Percentiles rank a stretch among this genome's conserved stretches.
Conservation (phyloP, 2,329 filamentous ascomycete genomes). For the Cladosporium sp. region DNA sequence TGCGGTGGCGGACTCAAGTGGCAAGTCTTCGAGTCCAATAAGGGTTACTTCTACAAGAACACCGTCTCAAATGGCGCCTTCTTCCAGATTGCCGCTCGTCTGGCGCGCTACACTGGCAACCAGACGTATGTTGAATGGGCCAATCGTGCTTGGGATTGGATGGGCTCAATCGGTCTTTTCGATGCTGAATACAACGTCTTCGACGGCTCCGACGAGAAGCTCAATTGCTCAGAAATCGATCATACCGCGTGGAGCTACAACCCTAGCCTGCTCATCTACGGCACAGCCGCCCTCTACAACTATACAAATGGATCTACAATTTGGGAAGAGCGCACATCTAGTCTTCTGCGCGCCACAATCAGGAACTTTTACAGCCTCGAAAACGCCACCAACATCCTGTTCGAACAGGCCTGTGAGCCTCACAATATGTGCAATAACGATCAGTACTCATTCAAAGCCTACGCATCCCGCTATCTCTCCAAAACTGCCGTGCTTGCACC, state of each 20-base stretch:
- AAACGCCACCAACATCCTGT: constrained; percentile 52
- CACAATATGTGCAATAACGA: constrained; percentile 61
- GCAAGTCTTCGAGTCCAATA: constrained; percentile 79
- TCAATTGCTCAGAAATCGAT: constrained; percentile 49
- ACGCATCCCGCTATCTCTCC: constrained; percentile 60
- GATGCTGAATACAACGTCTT: constrained; percentile 48
- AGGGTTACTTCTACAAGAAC: constrained; percentile 57
- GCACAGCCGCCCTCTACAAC: constrained; percentile 55
- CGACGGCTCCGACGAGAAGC: constrained; percentile 50
- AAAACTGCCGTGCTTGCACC: constrained; percentile 42
- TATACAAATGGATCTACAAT: constrained; percentile 37
- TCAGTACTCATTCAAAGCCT: constrained; percentile 72
- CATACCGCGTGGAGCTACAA: constrained; percentile 56
- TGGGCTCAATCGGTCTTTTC: constrained; percentile 46
- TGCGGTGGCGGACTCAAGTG: constrained; percentile 76
- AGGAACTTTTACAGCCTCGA: constrained; percentile 51
- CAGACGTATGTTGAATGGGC: constrained; percentile 74
- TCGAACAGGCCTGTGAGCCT: constrained; percentile 63
- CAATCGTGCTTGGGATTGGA: constrained; percentile 59
- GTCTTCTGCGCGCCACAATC: constrained; percentile 51
- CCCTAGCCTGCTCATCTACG: constrained; percentile 50
- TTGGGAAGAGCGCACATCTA: constrained; percentile 57
- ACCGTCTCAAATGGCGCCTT: constrained; percentile 55
- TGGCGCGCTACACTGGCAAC: constrained; percentile 75
- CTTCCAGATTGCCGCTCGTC: constrained; percentile 58